phyloP scores from a whole-genome alignment of 805 yeast species.

The Ogataea haglerorum region DNA sequence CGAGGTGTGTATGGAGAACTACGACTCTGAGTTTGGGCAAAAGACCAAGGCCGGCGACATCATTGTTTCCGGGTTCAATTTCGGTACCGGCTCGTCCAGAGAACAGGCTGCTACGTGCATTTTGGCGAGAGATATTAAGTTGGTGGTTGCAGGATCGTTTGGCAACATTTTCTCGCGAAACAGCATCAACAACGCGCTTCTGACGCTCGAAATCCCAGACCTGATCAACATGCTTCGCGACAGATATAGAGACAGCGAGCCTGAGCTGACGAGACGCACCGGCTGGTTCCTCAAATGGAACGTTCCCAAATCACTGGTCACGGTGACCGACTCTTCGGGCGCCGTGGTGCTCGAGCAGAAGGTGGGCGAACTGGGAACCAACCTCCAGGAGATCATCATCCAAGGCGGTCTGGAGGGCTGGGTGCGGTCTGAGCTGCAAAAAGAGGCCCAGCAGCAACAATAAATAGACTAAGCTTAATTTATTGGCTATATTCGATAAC shows the following conservation, averaged over 20 bases:
- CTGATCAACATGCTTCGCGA: constrained; percentile 74
- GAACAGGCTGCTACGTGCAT: constrained; percentile 99
- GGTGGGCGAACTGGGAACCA: constrained; percentile 94
- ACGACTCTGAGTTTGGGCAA: constrained; percentile 80
- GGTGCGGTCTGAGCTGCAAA: constrained; percentile 72
- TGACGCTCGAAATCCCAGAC: constrained; percentile 91
- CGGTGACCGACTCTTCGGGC: constrained; percentile 64
- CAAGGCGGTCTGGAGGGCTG: constrained; percentile 98
- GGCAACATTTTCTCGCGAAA: constrained; percentile 96
- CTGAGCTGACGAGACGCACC: constrained; percentile 88
- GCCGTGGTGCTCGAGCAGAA: constrained; percentile 70
- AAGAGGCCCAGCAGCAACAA: constrained; percentile 15
- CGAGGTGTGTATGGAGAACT: constrained; percentile 98
- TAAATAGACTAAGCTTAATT: constrained; percentile 1
- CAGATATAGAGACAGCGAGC: constrained; percentile 47
- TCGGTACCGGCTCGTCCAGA: constrained; percentile 98
- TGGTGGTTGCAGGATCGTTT: constrained; percentile 95
- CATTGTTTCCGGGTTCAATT: constrained; percentile 87
- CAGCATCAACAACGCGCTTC: constrained; percentile 91
- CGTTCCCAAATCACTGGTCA: constrained; percentile 77
- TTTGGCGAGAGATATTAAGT: constrained; percentile 85
- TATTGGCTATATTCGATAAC: neutral
- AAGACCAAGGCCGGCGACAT: constrained; percentile 86
- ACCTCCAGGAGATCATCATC: constrained; percentile 93
- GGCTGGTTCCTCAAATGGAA: constrained; percentile 94